Evolutionary conservation across 1,284 basidiomycete species (phyloP), one percentile per base, ranked within the genome.

Genomic region (Golubevia pallescens): DNA sequence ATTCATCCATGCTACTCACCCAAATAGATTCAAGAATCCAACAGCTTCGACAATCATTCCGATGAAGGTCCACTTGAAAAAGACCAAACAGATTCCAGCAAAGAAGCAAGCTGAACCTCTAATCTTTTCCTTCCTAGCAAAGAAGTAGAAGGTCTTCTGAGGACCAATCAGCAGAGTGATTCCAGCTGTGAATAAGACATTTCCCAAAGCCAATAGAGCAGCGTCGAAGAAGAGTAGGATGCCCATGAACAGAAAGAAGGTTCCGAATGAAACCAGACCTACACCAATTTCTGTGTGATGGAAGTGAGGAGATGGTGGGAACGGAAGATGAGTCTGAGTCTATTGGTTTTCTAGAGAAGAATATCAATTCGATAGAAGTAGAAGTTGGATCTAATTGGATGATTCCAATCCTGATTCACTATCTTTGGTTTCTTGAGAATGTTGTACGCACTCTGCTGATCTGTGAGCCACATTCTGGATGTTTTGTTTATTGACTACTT

Each of bases 151-250:
- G 1, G 95, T 98, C 88, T 97, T 96, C 58, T 82, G 81, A 4
- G 82, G 82, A n/a, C 82, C 82, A 58, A 85, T 85, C 19, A 85
- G 66, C 7, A 85, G 73, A 20, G 82, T 75, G 58, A 85, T 85
- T n/a, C 82, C 82, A 1, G 77, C 69, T 10, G 77, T 75, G 66
- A 85, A 85, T 57, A 85, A 74, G 8, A 85, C 94, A 85, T 99
- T 99, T 80, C 96, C 97, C 14, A 99, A 90, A 20, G 97, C 97
- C 54, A 99, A 90, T 8, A 99, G 89, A n/a, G 95, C 93, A 58
- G 93, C 94, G 87, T 99, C 97, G 74, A 99, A 99, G 88, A 99
- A 93, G 69, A 99, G 90, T 87, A 99, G 89, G 61, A 98, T 91
- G 57, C 97, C 97, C 56, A 99, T 89, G 79, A 98, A 89, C 91